A percentile compares a stretch with the other conserved stretches of the same genome.
Evolutionary conservation across 305 asterid genomes (phyloP).

Genomic region (Fraxinus angustifolia): DNA sequence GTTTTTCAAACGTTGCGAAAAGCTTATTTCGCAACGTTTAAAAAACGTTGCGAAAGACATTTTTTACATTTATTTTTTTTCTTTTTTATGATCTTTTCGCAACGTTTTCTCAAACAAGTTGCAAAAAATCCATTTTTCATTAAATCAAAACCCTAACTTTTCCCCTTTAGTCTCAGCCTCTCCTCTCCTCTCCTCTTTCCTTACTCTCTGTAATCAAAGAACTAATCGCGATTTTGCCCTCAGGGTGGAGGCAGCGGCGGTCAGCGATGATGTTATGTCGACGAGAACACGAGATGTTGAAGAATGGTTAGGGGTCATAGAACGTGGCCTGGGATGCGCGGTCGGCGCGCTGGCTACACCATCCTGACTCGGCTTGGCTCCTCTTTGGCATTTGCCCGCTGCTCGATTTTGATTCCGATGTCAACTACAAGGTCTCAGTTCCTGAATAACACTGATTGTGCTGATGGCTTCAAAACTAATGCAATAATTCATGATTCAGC

Average conservation of each 20-base stretch:
- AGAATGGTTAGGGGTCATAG: slow-evolving; percentile 78
- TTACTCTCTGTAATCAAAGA: too few species aligned
- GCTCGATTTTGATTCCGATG: slow-evolving; percentile 39
- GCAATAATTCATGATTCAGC: slow-evolving; percentile 3
- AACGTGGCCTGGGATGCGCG: slow-evolving; percentile 85
- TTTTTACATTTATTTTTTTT: too few species aligned
- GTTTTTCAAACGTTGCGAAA: too few species aligned
- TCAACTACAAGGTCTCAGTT: slow-evolving; percentile 16
- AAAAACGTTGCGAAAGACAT: too few species aligned
- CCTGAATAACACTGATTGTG: slow-evolving; percentile 12
- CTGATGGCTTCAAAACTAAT: not conserved
- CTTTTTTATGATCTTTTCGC: too few species aligned
- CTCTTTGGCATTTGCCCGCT: slow-evolving; percentile 49
- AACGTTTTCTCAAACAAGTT: too few species aligned
- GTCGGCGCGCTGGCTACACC: slow-evolving; percentile 89
- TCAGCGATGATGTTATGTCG: slow-evolving; percentile 34
- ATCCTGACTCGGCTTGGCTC: slow-evolving; percentile 71
- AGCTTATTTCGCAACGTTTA: too few species aligned
- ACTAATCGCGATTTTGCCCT: slow-evolving; percentile 47
- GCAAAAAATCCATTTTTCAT: too few species aligned
- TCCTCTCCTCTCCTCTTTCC: too few species aligned
- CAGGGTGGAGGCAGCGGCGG: slow-evolving; percentile 32
- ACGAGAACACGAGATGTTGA: slow-evolving; percentile 35
- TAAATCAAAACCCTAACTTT: too few species aligned
- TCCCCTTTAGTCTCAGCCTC: too few species aligned